Conservation (phyloP, 176 grass and related monocot species). For the Oryza coarctata region DNA sequence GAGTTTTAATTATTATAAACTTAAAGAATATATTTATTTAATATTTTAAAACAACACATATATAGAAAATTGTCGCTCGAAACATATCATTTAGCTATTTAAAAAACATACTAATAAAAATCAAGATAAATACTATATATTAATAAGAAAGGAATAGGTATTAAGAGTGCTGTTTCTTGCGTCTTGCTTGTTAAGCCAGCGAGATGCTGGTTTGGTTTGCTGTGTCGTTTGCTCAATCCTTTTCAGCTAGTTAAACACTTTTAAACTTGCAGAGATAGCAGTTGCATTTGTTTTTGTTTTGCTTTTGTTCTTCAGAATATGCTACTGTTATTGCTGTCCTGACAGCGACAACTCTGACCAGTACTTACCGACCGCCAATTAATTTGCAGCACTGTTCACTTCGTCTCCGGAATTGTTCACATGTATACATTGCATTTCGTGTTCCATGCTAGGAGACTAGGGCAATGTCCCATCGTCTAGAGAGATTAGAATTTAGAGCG, state of each 20-base stretch:
- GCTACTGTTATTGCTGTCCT: neutral
- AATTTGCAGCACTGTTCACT: neutral
- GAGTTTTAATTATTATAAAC: no score
- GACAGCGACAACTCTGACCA: neutral
- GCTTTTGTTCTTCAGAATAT: neutral
- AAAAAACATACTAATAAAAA: no score
- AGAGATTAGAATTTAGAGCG: neutral
- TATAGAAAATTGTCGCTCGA: no score
- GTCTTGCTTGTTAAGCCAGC: neutral
- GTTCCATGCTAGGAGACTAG: neutral
- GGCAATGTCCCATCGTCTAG: neutral
- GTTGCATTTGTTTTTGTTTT: neutral
- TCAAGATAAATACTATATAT: no score
- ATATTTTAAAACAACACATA: no score
- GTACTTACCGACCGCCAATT: neutral
- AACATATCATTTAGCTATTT: no score
- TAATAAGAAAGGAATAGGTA: no score
- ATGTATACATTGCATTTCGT: neutral
- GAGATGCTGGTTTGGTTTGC: neutral
- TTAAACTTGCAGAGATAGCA: neutral
- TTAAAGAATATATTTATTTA: no score
- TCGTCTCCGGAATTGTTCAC: neutral
- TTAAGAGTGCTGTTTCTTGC: no score
- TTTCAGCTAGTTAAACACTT: neutral
- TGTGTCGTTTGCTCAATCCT: neutral